Base-by-base conservation (phyloP, 1,139 yeast species). In the Hansenula lynferdii region DNA sequence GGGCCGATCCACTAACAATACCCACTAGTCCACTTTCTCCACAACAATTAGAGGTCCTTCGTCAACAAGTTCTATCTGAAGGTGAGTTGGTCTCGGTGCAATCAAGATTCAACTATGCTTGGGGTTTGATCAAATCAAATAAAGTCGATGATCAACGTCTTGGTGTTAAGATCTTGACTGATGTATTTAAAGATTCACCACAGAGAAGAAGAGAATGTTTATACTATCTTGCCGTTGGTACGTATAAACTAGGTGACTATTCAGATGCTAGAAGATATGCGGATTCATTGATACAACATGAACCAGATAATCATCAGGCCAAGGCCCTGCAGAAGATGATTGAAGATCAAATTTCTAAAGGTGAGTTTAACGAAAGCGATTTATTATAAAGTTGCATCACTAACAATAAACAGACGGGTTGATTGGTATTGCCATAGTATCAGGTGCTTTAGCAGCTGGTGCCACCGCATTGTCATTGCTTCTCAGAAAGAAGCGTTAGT, bases 71-170 rank as follows among this genome's bases (percentile, higher is more conserved):
- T 34, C 76, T 80, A 26, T 69, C 83, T 3, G 98, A 94, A 58
- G 81, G 85, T 29, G 95, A 94, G 9, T 68, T 74, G 36, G 90
- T 87, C 1, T 72, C 89, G 0, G 72, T 86, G 0, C 97, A 87
- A 59, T 83, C 96, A 5, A 75, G 80, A 42, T 94, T 94, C 70
- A 94, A 92, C 61, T 86, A 85, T 54, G 95, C 97, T 1, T 94
- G 99, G 98, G 98, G 95, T 1, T 67, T 92, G 39, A 77, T 94
- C 45, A 89, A 89, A 57, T 79, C 95, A 6, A 55, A 62, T 36
- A 65, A 69, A 33, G 69, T 69, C 19, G 70, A 69, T 36, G 81
- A 85, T 43, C 95, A 86, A 55, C 74, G 81, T 49, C 70, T 81
- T 39, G 99, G 97, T 0, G 79, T 94, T 20, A 79, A 76, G 41